Base-by-base conservation (phyloP, 2,329 filamentous ascomycete species). In the Periglandula ipomoeae region DNA sequence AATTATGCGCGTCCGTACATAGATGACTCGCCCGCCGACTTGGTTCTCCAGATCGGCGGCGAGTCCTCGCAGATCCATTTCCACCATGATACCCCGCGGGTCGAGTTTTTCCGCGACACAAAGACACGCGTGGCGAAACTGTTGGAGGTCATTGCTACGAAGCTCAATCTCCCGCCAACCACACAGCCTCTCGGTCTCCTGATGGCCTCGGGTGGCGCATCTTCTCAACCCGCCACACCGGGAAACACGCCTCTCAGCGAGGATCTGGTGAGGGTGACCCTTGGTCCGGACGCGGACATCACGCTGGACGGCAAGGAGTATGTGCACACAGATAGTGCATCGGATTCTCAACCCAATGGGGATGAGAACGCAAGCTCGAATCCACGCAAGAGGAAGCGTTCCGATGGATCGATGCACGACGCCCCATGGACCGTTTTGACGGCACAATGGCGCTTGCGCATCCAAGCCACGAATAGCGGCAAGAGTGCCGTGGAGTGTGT, bases 1-100 rank as follows among this genome's bases (percentile, higher is more conserved):
- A 80, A 81, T 54, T 97, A 97, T 59, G 81, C 87, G 13, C 81
- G 91, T 5, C 91, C 91, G 0, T 94, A 84, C 59, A 82, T 89
- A n/a, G 89, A 96, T 63, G 81, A 87, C 47, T 74, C 73, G 20
- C 68, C 84, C 0, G 74, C 80, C 51, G 86, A 90, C 61, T 75
- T 96, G 20, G 75, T 97, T 23, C 69, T 96, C 2, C 89, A 97
- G 63, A 85, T 94, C 44, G 81, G 83, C 17, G 75, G 74, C 40
- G 85, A 88, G 58, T 74, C 74, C 46, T 85, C 81, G 2, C 65
- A 73, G 26, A 63, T 87, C 32, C 73, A 82, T 55, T 67, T 78
- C 45, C 58, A 58, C 3, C 41, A 55, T 20, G 58, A 57, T 10
- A 59, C 56, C 11, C 56, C 61, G 58, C 75, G 80, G n/a, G 83